These are phyloP conservation scores for Phytophthora brassicae DNA, from an alignment of 352 stramenopile species.

Conservation along the genomic window DNA sequence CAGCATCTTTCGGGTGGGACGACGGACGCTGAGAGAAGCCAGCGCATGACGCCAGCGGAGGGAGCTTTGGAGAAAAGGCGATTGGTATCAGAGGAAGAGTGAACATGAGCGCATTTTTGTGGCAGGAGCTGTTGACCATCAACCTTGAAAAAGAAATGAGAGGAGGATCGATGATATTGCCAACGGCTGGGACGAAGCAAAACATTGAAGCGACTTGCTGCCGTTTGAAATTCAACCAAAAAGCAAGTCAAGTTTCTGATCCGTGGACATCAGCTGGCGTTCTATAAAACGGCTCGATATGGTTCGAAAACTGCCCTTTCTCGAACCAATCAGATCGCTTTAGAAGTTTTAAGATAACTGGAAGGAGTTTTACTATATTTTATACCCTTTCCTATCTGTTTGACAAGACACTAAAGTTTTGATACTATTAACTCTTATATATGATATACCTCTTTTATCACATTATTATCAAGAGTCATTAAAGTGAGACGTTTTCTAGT, in stretches of 20 bases:
- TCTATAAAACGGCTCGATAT: conserved; percentile 7
- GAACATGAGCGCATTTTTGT: too few relatives aligned
- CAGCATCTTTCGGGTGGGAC: conserved; percentile 7
- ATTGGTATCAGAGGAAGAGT: not conserved
- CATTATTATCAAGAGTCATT: not conserved
- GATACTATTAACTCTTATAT: not conserved
- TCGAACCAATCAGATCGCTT: conserved; percentile 23
- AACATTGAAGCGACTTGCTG: conserved; percentile 5
- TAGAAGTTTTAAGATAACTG: too few relatives aligned
- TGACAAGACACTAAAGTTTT: not conserved
- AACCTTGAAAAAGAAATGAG: conserved; percentile 9
- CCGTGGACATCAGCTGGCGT: conserved; percentile 4
- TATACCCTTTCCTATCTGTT: not conserved
- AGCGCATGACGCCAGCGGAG: conserved; percentile 26
- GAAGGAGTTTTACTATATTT: not conserved
- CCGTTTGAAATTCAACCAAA: conserved; percentile 5
- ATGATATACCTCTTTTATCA: not conserved
- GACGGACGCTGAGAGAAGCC: conserved; percentile 6
- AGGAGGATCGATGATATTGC: not conserved
- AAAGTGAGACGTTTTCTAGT: not conserved
- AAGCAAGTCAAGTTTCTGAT: conserved; percentile 26
- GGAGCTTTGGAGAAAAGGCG: conserved; percentile 27
- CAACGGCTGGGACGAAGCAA: not conserved
- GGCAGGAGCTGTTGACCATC: too few relatives aligned
- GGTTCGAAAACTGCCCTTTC: conserved; percentile 17